phyloP scores from a whole-genome alignment of 2,329 filamentous ascomycete genomes.

The Colletotrichum sidae region DNA sequence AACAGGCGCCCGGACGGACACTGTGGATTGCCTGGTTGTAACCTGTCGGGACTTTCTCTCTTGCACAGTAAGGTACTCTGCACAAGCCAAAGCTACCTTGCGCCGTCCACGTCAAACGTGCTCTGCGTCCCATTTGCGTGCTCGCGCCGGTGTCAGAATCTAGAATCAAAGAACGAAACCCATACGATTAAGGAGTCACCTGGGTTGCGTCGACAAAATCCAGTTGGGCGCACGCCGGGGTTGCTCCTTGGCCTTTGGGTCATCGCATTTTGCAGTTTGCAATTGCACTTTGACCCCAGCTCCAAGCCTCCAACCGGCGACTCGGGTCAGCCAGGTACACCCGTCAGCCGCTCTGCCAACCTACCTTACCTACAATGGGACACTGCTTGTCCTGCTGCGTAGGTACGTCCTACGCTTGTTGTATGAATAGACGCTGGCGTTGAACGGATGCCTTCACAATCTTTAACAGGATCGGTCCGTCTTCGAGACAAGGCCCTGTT shows the following conservation, averaged over 20 bases:
- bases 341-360: constrained; percentile 2
- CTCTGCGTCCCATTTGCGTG: constrained; percentile 34
- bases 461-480: constrained; percentile 1
- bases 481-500: background rate
- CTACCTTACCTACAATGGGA: background rate
- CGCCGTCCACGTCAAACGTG: constrained; percentile 30
- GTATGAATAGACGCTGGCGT: background rate
- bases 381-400: too few relatives aligned
- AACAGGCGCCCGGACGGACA: background rate
- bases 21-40: constrained; percentile 31
- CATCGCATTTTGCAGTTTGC: background rate
- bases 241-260: constrained; percentile 6
- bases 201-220: constrained; percentile 23
- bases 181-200: constrained; percentile 29
- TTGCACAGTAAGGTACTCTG: too few relatives aligned
- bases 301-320: constrained; percentile 6
- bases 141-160: constrained; percentile 37
- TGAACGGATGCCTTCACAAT: background rate
- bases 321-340: constrained; percentile 10
- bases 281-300: constrained; percentile 1
- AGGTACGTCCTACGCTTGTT: background rate
- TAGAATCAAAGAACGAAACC: constrained; percentile 38
- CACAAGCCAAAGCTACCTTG: background rate
- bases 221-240: constrained; percentile 8
- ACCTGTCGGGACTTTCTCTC: constrained; percentile 19